Conservation (phyloP, 1,284 basidiomycete genomes). For the Trichosporon coremiiforme region DNA sequence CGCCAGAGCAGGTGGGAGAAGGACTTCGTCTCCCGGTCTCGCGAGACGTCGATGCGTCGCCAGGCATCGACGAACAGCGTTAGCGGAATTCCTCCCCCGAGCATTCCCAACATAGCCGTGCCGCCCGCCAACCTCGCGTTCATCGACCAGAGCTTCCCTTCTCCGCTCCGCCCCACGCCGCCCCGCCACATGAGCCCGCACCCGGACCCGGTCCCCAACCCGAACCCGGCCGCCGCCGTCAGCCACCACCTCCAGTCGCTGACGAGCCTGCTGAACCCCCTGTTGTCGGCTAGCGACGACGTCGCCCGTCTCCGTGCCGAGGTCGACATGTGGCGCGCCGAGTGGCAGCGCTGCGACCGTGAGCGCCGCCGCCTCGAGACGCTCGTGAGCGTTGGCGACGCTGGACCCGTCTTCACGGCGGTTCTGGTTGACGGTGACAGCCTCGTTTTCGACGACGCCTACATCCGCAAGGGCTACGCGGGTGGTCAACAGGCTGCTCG, state of each 20-base stretch:
- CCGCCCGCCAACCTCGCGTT: slow-evolving; percentile 20
- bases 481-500: slow-evolving; percentile 50
- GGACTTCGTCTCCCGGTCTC: slow-evolving; percentile 18
- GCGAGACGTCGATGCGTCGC: slow-evolving; percentile 30
- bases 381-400: slow-evolving; percentile 35
- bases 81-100: slow-evolving; percentile 1
- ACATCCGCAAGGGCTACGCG: slow-evolving; percentile 39
- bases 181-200: slow-evolving; percentile 16
- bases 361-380: slow-evolving; percentile 42
- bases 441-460: slow-evolving; percentile 45
- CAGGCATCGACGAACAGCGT: slow-evolving; percentile 28
- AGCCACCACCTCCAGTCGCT: slow-evolving; percentile 39
- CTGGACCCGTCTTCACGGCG: slow-evolving; percentile 39
- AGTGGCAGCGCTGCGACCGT: slow-evolving; percentile 40
- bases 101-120: not conserved
- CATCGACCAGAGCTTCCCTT: slow-evolving; percentile 27
- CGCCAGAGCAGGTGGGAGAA: not conserved
- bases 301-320: slow-evolving; percentile 49
- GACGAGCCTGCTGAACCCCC: slow-evolving; percentile 33
- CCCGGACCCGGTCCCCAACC: not conserved
- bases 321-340: slow-evolving; percentile 46
- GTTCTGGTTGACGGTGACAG: slow-evolving; percentile 52
- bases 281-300: slow-evolving; percentile 40
- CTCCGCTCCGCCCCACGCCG: slow-evolving; percentile 27
- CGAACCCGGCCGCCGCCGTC: slow-evolving; percentile 33